Percentiles rank a stretch among this genome's conserved stretches.
These are phyloP conservation scores for Rhodotorula sp. DNA, from an alignment of 1,284 basidiomycete genomes.

Conservation along the genomic window DNA sequence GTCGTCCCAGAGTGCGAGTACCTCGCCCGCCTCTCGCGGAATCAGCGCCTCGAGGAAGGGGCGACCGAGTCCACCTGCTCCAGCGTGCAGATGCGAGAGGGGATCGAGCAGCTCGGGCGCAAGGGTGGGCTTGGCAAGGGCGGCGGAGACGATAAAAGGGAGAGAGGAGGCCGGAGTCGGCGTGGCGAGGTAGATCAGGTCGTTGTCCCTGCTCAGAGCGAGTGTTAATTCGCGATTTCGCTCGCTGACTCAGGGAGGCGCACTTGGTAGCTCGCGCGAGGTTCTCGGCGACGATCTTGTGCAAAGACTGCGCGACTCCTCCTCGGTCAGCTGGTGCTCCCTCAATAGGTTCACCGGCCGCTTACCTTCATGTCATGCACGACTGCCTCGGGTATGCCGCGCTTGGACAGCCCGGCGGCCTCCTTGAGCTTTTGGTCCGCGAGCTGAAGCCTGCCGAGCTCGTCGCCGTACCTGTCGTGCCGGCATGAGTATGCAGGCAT, in stretches of 20 bases:
- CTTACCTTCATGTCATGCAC: conserved; percentile 73
- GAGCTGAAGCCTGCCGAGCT: conserved; percentile 71
- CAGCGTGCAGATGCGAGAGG: conserved; percentile 43
- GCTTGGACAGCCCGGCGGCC: conserved; percentile 67
- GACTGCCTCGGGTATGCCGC: conserved; percentile 65
- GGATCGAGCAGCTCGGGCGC: conserved; percentile 60
- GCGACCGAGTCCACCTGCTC: too few species aligned
- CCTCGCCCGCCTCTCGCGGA: conserved; percentile 85
- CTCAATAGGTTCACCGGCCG: neutral
- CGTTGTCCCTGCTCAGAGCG: conserved; percentile 71
- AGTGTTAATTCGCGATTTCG: too few species aligned
- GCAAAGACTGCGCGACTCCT: conserved; percentile 60
- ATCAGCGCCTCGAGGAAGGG: conserved; percentile 74
- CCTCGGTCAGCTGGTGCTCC: neutral
- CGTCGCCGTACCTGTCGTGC: conserved; percentile 70
- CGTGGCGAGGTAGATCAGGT: conserved; percentile 90
- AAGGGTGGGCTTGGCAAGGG: conserved; percentile 67
- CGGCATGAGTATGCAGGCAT: conserved; percentile 7
- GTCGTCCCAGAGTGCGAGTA: conserved; percentile 83
- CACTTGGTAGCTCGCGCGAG: conserved; percentile 63
- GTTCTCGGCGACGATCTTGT: conserved; percentile 61
- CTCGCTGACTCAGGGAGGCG: neutral
- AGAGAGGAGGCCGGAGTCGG: conserved; percentile 74
- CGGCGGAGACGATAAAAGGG: conserved; percentile 64
- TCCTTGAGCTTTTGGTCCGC: conserved; percentile 71